Base-by-base conservation (phyloP, 2,329 filamentous ascomycete genomes). In the Talaromyces funiculosus region DNA sequence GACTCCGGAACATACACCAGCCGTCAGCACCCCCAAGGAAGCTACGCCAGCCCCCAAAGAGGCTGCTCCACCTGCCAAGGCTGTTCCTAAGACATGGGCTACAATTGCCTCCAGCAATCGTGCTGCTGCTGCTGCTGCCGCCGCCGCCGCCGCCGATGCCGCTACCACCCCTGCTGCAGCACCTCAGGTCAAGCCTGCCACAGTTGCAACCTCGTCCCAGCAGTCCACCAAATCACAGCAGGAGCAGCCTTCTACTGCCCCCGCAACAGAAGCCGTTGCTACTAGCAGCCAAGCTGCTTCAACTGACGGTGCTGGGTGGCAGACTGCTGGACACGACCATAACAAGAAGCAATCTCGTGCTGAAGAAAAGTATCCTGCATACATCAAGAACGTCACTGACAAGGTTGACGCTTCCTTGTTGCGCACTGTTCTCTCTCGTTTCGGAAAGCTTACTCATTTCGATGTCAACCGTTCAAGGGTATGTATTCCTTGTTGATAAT, bases 381-480 rank as follows among this genome's bases (percentile, higher is more conserved):
- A 97, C 76, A 91, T 99, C 76, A 96, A 96, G 82, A 96, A 93
- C 69, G 93, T 97, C 54, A 93, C 87, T 54, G 92, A 96, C 35
- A 92, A 92, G 78, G 87, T 99, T 57, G 84, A 90, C 72, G 83
- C 86, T 14, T 84, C 86, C 42, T 85, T 90, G 51, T 81, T 99
- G 62, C 88, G 83, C 74, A 81, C 82, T 57, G 83, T 85, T 58
- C 80, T 99, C 56, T 81, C 86, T 67, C 85, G 86, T 67, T 92
- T 87, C 64, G 85, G 85, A 64, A 84, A 86, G 71, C 72, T 87
- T 53, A 78, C 78, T 63, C 86, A 87, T 71, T 85, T 86, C 67
- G 85, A 87, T 69, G 81, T 87, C 66, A 85, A 81, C 72, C 82
- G 85, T 65, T 77, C 76, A 69, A 97, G 96, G 89, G 92, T 96